Evolutionary conservation across 2,329 filamentous ascomycete genomes (phyloP), one percentile per base, ranked within the genome.

Genomic region (Penicillium sp.): DNA sequence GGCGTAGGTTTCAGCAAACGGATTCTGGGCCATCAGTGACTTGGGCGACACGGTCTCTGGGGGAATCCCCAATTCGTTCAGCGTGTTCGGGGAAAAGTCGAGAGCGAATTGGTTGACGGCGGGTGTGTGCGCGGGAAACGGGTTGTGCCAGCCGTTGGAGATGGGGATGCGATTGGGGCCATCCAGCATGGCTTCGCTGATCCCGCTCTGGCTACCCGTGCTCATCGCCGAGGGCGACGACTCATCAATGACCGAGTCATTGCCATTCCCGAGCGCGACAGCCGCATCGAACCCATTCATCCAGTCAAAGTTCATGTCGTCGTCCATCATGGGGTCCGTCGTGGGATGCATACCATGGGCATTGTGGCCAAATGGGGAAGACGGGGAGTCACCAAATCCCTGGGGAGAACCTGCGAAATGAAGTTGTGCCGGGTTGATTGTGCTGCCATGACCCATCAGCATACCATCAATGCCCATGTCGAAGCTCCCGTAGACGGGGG

Each of bases 211-310:
- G 73, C 92, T 97, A 52, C 90, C 90, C 36, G 90, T 96, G 76
- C 93, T 97, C 71, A 97, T 93, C 40, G 91, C 91, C 7, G 94
- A 97, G 13, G 94, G 94, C 12, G 94, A 97, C 9, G 94, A 97
- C 52, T 89, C 91, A 64, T 96, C 93, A 47, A 97, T 84, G 23
- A 90, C 91, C 59, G 86, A 88, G 62, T 96, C 91, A 64, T 88
- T 88, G 49, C 79, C 76, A 50, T 82, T 84, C 62, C 80, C 81
- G 69, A 91, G 86, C 7, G 83, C 83, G 79, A 93, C 84, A 39
- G 89, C 84, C 64, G 87, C 84, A 58, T 94, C 90, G 68, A 96
- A 89, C 18, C 88, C 88, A 52, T 87, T 87, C 74, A 86, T 84
- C 91, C 91, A 97, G 63, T 91, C 89, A 68, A 94, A 90, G 61